Conservation (phyloP, 192 early-diverging fungal genomes). For the Entomortierella beljakovae region DNA sequence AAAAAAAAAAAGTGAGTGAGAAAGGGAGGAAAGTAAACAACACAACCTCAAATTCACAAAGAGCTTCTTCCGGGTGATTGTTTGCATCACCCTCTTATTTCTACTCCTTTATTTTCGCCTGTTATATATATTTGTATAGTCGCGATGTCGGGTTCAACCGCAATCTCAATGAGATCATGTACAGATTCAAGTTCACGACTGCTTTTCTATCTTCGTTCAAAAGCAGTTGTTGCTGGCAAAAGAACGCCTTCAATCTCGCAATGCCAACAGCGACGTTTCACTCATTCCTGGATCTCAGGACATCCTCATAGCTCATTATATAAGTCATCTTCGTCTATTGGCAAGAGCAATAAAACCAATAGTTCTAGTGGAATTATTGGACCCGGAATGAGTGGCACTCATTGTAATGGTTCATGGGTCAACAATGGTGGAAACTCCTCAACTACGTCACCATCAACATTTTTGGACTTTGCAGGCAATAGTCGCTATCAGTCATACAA, state of each 20-base stretch:
- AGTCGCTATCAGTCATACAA: conserved; percentile 45
- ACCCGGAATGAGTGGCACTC: background rate
- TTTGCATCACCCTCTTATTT: background rate
- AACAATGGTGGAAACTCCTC: conserved; percentile 3
- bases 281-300: conserved; percentile 52
- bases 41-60: background rate
- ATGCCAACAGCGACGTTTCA: conserved; percentile 18
- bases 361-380: background rate
- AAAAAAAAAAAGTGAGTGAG: background rate
- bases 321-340: conserved; percentile 17
- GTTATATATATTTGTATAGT: no score
- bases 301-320: conserved; percentile 48
- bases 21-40: conserved; percentile 1
- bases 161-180: conserved; percentile 12
- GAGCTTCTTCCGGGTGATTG: background rate
- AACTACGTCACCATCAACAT: conserved; percentile 11
- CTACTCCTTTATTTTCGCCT: background rate
- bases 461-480: conserved; percentile 49
- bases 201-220: conserved; percentile 15
- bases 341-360: background rate
- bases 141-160: conserved; percentile 1
- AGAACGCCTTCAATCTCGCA: conserved; percentile 4
- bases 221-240: conserved; percentile 22
- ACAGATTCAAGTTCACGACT: conserved; percentile 13
- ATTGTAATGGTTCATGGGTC: background rate